Evolutionary conservation across 257 asterid genomes (phyloP), one percentile per base, ranked within the genome.

Genomic region (Gentiana macrophylla): DNA sequence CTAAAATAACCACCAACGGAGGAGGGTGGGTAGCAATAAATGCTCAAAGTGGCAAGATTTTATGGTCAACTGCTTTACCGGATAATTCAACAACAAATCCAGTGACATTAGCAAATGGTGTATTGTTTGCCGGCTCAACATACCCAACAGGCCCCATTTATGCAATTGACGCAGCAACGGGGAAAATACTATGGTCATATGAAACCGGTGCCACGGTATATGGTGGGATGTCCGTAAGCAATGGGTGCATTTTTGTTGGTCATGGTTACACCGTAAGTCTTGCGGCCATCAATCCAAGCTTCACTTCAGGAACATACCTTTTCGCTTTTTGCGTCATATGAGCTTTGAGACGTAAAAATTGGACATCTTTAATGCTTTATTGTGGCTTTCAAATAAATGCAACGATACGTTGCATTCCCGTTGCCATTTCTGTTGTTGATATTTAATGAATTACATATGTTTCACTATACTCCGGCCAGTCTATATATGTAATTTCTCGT

Each of bases 21-120:
- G 81, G 83, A 13, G 79, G 71, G 4, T 81, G 89, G 85, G 85
- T 75, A 4, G 75, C 76, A 8, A 69, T 81, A 83, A 78, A 73
- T 58, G 71, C 81, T 44, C 56, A 38, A 24, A 68, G 72, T 0
- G 89, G 89, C 15, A 15, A 65, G 32, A 46, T 78, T 38, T 1
- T 76, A 47, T 76, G 85, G 85, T 76, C 89, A 15, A 71, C 85
- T 1, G 83, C 79, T 7, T 74, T 61, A 53, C 83, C 89, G 0
- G 4, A 73, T 64, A 75, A 76, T 35, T 72, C 69, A 50, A 64
- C 67, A 0, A 63, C 72, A 0, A 78, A 73, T 57, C 81, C 81
- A 0, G 77, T 81, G 6, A 68, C 75, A 1, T 24, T 73, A 3
- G 81, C 74, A 54, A 78, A 81, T 11, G 85, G 79, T 5, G 74